Base-by-base conservation (phyloP, 805 yeast genomes). In the Maudiozyma turicensis region DNA sequence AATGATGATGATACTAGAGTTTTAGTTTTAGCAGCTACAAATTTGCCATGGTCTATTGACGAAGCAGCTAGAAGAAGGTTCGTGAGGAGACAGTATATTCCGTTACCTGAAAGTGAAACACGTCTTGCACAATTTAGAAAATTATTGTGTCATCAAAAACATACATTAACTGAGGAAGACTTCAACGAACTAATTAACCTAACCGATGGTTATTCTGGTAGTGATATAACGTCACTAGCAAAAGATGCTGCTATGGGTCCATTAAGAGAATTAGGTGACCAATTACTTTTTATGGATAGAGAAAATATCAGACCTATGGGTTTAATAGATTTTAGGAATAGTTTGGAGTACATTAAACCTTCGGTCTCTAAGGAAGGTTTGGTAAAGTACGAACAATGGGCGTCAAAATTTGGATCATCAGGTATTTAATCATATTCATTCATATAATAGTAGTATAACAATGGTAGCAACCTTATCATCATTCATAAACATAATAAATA, bases 201-300 rank as follows among this genome's bases (percentile, higher is more conserved):
- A 57, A 89, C 98, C 0, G 80, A 81, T 6, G 91, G 87, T 0
- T 88, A 82, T 66, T 86, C 95, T n/a, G 96, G 96, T 2, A 82
- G 93, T 55, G 99, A 91, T 67, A 76, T 91, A 41, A 89, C 97
- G 0, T 90, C 96, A 1, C 67, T 91, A 52, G 95, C 97, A 1
- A 93, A 90, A 66, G 97, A 91, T 64, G 95, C 96, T 3, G 97
- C 99, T 1, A 90, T 91, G 97, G 96, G 96, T 1, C 98, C 99
- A 1, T 71, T 93, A 37, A 74, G 99, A 54, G 84, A 88, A 40
- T 69, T 91, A 28, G 97, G 98, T 1, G 97, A 91, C 51, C 81
- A 83, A 43, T 74, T 91, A 48, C 72, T 91, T 54, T 69, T 73
- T 40, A 76, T 80, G 0, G 73, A 86, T 1, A 81, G 87, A 35